A percentile compares a stretch with the other conserved stretches of the same genome.
Evolutionary conservation across 441 rosid species (phyloP).

Genomic region (Pelargonium australe): DNA sequence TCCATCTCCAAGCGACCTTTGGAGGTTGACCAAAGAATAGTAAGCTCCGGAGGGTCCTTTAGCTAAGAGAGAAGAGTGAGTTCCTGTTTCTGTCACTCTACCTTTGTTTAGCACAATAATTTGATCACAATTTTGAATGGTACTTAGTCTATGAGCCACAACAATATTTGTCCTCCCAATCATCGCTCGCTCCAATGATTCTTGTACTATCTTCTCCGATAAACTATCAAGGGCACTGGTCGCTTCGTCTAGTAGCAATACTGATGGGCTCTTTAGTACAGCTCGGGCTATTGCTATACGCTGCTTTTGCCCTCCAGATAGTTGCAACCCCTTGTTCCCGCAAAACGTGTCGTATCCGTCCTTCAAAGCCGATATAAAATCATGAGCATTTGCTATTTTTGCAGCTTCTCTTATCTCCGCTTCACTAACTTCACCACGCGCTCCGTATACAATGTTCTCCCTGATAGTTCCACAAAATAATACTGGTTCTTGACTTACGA

Average conservation of each 20-base stretch:
- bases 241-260: slow-evolving; percentile 26
- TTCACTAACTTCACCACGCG: slow-evolving; percentile 3
- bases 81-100: slow-evolving; percentile 6
- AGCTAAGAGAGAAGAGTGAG: slow-evolving; percentile 10
- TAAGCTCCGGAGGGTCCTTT: slow-evolving; percentile 12
- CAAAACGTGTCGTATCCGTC: slow-evolving; percentile 6
- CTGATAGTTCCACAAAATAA: slow-evolving; percentile 20
- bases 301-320: slow-evolving; percentile 31
- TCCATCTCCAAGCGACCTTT: neutral
- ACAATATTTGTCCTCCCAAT: slow-evolving; percentile 14
- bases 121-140: slow-evolving; percentile 9
- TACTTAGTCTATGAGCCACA: slow-evolving; percentile 12
- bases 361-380: slow-evolving; percentile 1
- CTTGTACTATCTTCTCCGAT: slow-evolving; percentile 17
- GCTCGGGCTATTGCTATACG: slow-evolving; percentile 6
- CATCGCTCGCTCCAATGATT: slow-evolving; percentile 13
- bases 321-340: slow-evolving; percentile 22
- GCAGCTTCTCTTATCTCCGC: slow-evolving; percentile 17
- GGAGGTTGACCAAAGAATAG: slow-evolving; percentile 14
- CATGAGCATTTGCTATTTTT: slow-evolving; percentile 19
- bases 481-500: slow-evolving; percentile 22
- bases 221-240: slow-evolving; percentile 33
- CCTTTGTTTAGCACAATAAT: slow-evolving; percentile 12
- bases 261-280: slow-evolving; percentile 11
- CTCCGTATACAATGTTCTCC: slow-evolving; percentile 23